Base-by-base conservation (phyloP, 148 eudicot genomes). In the Spergularia marina region DNA sequence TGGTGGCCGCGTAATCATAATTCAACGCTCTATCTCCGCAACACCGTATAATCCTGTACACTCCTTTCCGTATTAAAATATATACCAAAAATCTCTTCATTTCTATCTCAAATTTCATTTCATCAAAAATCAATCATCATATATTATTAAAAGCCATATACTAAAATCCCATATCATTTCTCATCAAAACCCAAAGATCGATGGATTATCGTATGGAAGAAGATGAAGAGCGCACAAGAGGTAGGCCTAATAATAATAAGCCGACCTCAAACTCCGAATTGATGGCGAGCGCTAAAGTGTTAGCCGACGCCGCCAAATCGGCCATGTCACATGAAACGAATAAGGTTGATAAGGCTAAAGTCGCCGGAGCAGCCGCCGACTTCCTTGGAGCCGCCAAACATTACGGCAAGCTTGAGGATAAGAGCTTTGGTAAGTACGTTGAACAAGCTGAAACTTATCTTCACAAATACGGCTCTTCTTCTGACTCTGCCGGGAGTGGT, bases 251-350 rank as follows among this genome's bases (percentile, higher is more conserved):
- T 30, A 30, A 30, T 30, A 30, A 30, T 30, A 70, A 15, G 13
- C 77, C 81, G 44, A 25, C 65, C 14, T 39, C 65, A 58, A 58
- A 36, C 12, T 47, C 86, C 12, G 89, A 84, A 0, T 81, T 84
- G 4, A 47, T 86, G 70, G 67, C 87, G 6, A 86, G 89, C 78
- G 91, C 89, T 14, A 84, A 88, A 63, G 7, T 81, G 12, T 52
- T 88, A 23, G 88, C 88, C 2, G 89, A 75, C 12, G 91, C 88
- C 7, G 90, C 92, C 20, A 82, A 84, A 55, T 74, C 81, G 41
- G 84, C 86, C 16, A 12, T 74, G 20, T 16, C 78, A 7, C 52
- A 79, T 44, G 86, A 86, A 17, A 20, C 77, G 10, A 68, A 62
- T 65, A 74, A 78, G n/a, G 68, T 85, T 71, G 89, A 89, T 70